Evolutionary conservation across 31 red algal genomes (phyloP).

Genomic region (Odonthalia washingtoniensis): DNA sequence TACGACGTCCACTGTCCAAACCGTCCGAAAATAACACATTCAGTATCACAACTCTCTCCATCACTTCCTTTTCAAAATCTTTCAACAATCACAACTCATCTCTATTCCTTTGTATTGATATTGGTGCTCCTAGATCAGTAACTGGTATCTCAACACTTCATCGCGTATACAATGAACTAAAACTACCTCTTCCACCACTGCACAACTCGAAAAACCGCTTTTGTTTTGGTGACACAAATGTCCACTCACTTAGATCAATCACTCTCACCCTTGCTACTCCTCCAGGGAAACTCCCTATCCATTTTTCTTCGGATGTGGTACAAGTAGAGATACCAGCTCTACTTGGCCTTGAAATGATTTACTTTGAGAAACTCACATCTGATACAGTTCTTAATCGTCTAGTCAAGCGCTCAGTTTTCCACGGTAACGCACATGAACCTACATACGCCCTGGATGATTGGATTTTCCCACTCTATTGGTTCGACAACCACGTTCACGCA

Average conservation of each 20-base stretch:
- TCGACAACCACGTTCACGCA: too few relatives aligned
- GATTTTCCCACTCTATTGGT: too few relatives aligned
- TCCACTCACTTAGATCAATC: background rate
- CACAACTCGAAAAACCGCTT: background rate
- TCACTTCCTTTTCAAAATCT: background rate
- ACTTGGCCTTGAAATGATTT: too few relatives aligned
- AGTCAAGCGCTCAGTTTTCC: too few relatives aligned
- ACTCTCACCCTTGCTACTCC: background rate
- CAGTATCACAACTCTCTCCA: background rate
- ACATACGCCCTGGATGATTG: too few relatives aligned
- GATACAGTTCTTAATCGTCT: too few relatives aligned
- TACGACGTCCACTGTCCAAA: too few relatives aligned
- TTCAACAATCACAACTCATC: background rate
- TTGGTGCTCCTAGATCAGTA: background rate
- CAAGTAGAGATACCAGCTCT: too few relatives aligned
- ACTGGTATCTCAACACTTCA: background rate
- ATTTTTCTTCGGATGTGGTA: too few relatives aligned
- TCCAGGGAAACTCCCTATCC: too few relatives aligned
- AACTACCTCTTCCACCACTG: background rate
- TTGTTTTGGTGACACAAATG: background rate
- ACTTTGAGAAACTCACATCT: too few relatives aligned
- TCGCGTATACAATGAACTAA: background rate
- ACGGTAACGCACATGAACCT: too few relatives aligned
- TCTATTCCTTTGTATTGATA: background rate
- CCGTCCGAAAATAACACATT: background rate